Base-by-base conservation (phyloP, 495 filamentous ascomycete genomes). In the Penicillium cinerascens region DNA sequence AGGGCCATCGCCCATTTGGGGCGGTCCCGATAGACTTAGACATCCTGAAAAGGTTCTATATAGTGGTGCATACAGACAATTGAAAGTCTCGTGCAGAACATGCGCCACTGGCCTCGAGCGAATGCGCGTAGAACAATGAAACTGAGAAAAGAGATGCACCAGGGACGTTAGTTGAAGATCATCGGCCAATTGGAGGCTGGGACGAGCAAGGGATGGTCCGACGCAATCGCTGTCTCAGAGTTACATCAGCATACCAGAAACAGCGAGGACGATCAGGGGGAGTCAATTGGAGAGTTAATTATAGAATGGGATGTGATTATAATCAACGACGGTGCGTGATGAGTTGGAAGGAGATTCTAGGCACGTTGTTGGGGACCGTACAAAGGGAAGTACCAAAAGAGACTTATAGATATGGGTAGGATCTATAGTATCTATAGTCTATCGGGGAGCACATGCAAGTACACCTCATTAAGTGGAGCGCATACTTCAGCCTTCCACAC, bases 211-310 rank as follows among this genome's bases (percentile, higher is more conserved):
- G 49, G 55, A 27, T 50, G 45, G 44, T 38, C 26, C 49, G 53
- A 60, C 52, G 33, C 49, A 35, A 45, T 45, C 49, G 42, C 36
- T 46, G 58, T 60, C 49, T 60, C 49, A 60, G 46, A 60, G 58
- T 60, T 54, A 56, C 58, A 56, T 56, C 25, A 13, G 44, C 58
- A 60, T 60, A 42, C 58, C 49, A 38, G 37, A 39, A 38, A 29
- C 9, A 22, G 26, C 21, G 0, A 20, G 37, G 42, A 26, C 21
- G 27, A 45, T 35, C 20, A 46, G 43, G 41, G 49, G 39, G 25
- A 17, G 13, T 18, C 39, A 48, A 47, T 40, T 27, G 13, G 18
- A 44, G 20, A 44, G 22, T 49, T 46, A 33, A 52, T 33, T 39
- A 52, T 52, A 38, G 22, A 45, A 33, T 27, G 42, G 35, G 33